phyloP scores from a whole-genome alignment of 2,329 filamentous ascomycete genomes.

The Cladophialophora carrionii region DNA sequence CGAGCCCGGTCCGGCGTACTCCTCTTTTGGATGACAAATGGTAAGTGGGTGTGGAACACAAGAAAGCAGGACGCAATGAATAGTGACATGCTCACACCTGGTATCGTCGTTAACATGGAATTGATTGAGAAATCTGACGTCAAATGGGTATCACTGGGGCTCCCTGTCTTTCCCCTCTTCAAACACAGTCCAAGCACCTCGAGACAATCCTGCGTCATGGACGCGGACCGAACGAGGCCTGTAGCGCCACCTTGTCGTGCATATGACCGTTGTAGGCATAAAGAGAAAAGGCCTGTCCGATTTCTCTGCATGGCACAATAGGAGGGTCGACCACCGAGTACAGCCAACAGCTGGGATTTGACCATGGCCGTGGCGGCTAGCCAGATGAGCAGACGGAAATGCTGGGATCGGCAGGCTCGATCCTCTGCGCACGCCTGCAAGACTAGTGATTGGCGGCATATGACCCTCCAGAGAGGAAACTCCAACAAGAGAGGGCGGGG shows the following conservation, averaged over 20 bases:
- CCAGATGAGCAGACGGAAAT: conserved; percentile 6
- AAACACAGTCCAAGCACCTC: background rate
- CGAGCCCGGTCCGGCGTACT: background rate
- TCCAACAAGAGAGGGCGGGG: conserved; percentile 25
- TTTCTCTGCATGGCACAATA: conserved; percentile 6
- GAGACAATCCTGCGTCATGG: background rate
- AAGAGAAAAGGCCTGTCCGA: conserved; percentile 5
- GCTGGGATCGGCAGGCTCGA: conserved; percentile 23
- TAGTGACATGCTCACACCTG: conserved; percentile 21
- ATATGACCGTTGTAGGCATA: conserved; percentile 16
- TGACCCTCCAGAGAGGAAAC: conserved; percentile 23
- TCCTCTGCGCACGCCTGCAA: conserved; percentile 17
- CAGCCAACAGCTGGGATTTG: background rate
- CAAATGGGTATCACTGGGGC: conserved; percentile 21
- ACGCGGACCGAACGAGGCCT: background rate
- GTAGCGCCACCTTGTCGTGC: conserved; percentile 17
- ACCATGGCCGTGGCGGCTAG: conserved; percentile 1
- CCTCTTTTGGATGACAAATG: conserved; percentile 10
- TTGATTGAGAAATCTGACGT: conserved; percentile 14
- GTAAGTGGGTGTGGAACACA: conserved; percentile 5
- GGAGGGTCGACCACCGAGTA: background rate
- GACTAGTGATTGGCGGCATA: conserved; percentile 18
- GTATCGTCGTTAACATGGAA: conserved; percentile 2
- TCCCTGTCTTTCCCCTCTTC: background rate
- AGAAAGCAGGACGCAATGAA: conserved; percentile 12